phyloP scores from a whole-genome alignment of 148 eudicot genomes.

The Salicornia ramosissima region DNA sequence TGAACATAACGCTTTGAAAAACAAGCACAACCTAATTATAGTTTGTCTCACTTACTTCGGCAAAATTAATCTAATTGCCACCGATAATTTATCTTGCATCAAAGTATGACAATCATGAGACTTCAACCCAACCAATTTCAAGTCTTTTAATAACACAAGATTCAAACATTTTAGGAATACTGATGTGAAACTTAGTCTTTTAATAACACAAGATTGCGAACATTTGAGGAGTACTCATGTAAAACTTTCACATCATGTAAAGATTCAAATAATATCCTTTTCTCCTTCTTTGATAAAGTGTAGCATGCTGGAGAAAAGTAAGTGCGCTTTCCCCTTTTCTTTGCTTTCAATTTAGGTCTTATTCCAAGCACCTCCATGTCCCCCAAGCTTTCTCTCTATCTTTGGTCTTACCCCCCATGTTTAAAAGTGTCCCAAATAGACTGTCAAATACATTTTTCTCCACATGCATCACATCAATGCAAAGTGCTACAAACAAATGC shows the following conservation, averaged over 20 bases:
- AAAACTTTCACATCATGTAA: too few species aligned
- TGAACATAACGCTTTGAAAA: neutral
- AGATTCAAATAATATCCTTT: neutral
- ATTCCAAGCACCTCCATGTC: neutral
- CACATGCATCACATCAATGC: constrained; percentile 14
- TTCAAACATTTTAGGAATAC: too few species aligned
- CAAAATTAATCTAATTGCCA: neutral
- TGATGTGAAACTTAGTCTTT: too few species aligned
- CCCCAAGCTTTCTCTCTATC: too few species aligned
- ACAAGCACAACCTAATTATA: neutral
- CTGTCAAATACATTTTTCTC: neutral
- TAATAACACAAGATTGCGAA: too few species aligned
- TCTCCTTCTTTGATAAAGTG: neutral
- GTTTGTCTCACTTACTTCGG: neutral
- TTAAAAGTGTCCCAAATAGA: too few species aligned
- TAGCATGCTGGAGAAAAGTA: too few species aligned
- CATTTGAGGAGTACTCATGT: neutral
- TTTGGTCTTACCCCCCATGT: too few species aligned
- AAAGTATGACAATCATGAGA: constrained; percentile 3
- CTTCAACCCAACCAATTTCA: constrained; percentile 1
- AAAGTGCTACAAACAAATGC: neutral
- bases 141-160: neutral
- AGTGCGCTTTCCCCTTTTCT: neutral
- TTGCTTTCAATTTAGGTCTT: neutral
- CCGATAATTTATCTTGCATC: neutral